These are phyloP conservation scores for Plasmopara viticola DNA, from an alignment of 352 stramenopile genomes.

Conservation along the genomic window DNA sequence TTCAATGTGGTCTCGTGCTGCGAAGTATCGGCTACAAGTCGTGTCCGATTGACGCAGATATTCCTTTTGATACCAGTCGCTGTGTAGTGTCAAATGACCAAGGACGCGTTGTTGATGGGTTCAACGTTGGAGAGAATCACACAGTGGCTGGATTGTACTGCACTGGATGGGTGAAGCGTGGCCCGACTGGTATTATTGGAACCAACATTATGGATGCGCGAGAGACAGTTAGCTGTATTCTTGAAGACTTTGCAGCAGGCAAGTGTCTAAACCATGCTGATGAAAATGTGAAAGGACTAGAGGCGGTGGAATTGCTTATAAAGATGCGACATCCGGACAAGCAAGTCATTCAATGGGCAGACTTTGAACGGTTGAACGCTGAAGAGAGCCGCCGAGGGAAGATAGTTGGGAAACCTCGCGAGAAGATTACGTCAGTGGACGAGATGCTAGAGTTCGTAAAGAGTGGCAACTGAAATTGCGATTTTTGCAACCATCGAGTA, in stretches of 20 bases:
- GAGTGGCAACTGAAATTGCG: conserved; percentile 8
- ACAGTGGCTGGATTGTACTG: conserved; percentile 89
- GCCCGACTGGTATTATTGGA: conserved; percentile 96
- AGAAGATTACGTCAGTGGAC: conserved; percentile 75
- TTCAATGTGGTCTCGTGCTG: conserved; percentile 74
- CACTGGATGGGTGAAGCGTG: conserved; percentile 96
- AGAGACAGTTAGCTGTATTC: conserved; percentile 91
- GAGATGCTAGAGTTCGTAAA: conserved; percentile 60
- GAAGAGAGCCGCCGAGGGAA: conserved; percentile 61
- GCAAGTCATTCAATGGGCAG: conserved; percentile 62
- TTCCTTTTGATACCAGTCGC: conserved; percentile 78
- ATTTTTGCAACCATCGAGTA: neutral
- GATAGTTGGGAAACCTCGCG: conserved; percentile 55
- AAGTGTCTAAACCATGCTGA: conserved; percentile 26
- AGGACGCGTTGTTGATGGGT: conserved; percentile 47
- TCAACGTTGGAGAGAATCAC: conserved; percentile 23
- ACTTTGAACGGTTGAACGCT: conserved; percentile 51
- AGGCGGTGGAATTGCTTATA: conserved; percentile 43
- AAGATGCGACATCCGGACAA: conserved; percentile 43
- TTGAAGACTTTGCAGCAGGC: conserved; percentile 76
- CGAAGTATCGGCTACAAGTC: conserved; percentile 92
- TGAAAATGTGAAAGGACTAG: conserved; percentile 26
- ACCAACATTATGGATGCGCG: conserved; percentile 97
- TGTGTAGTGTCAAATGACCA: conserved; percentile 58
- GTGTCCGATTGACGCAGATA: conserved; percentile 45